Percentiles rank a stretch among this genome's conserved stretches.
These are phyloP conservation scores for Parasarocladium wereldwijsianum DNA, from an alignment of 2,329 filamentous ascomycete genomes.

Conservation along the genomic window DNA sequence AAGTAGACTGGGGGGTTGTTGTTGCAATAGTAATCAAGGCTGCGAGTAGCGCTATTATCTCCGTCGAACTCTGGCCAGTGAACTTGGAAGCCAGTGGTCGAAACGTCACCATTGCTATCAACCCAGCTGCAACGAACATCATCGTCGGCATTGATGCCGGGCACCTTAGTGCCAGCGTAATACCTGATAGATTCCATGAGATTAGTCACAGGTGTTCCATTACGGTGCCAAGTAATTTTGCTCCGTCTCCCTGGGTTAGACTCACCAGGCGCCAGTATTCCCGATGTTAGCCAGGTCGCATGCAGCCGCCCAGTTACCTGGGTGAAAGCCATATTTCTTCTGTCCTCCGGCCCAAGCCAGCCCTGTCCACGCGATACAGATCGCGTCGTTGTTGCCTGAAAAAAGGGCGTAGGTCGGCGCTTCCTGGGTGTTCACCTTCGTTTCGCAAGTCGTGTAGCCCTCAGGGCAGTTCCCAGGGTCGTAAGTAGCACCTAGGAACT, in stretches of 20 bases:
- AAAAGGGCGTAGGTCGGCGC: constrained; percentile 12
- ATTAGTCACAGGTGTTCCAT: too few species aligned
- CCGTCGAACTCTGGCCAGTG: constrained; percentile 15
- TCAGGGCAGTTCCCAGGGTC: constrained; percentile 9
- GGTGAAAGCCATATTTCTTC: constrained; percentile 7
- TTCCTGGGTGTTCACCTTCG: constrained; percentile 7
- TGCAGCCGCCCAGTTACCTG: constrained; percentile 7
- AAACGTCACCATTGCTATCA: constrained; percentile 6
- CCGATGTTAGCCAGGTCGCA: constrained; percentile 7
- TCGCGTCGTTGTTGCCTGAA: constrained; percentile 9
- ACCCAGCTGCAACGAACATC: not conserved
- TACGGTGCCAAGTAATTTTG: too few species aligned
- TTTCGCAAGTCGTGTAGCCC: constrained; percentile 9
- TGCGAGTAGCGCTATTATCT: constrained; percentile 6
- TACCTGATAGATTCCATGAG: not conserved
- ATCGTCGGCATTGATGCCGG: constrained; percentile 1
- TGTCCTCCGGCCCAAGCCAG: constrained; percentile 7
- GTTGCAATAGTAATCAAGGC: constrained; percentile 9
- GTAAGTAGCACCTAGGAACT: constrained; percentile 9
- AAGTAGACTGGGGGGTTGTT: constrained; percentile 6
- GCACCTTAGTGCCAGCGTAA: not conserved
- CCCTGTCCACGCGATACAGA: constrained; percentile 8
- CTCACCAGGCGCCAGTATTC: constrained; percentile 4
- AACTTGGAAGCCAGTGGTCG: constrained; percentile 15
- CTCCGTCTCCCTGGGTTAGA: too few species aligned